phyloP scores from a whole-genome alignment of 106 monocot species.

The Gastrodia elata region DNA sequence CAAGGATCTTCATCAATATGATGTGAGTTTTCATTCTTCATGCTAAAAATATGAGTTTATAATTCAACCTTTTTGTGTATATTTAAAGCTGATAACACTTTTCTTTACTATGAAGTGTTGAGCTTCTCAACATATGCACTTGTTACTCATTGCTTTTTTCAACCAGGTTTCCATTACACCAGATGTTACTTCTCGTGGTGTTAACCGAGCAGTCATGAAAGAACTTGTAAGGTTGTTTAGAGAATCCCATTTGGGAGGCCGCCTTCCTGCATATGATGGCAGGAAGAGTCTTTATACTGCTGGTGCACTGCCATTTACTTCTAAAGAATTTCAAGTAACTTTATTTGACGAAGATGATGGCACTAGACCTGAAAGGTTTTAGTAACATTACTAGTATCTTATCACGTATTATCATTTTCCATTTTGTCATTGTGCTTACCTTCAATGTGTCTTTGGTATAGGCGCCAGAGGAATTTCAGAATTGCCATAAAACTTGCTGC shows the following conservation, averaged over 20 bases:
- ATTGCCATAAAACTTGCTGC: conserved; percentile 38
- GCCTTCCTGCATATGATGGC: conserved; percentile 90
- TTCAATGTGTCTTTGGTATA: neutral
- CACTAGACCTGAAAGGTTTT: conserved; percentile 33
- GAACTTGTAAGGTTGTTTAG: conserved; percentile 51
- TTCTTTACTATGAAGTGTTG: neutral
- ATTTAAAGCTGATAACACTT: neutral
- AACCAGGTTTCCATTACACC: conserved; percentile 71
- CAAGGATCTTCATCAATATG: conserved; percentile 86
- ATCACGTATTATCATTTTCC: neutral
- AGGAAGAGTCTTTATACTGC: conserved; percentile 90
- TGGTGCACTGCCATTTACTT: conserved; percentile 67
- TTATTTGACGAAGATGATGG: conserved; percentile 71
- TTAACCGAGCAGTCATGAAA: conserved; percentile 80
- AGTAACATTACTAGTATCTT: neutral
- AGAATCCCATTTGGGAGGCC: conserved; percentile 56
- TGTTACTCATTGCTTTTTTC: neutral
- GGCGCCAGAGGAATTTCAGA: conserved; percentile 24
- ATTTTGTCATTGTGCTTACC: neutral
- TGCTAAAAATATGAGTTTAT: neutral
- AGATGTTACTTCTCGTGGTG: conserved; percentile 68
- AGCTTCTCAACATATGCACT: neutral
- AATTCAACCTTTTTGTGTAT: neutral
- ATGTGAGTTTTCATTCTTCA: conserved; percentile 30
- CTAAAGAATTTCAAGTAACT: conserved; percentile 53